phyloP scores from a whole-genome alignment of 805 yeast genomes.

The Candida qinlingensis region DNA sequence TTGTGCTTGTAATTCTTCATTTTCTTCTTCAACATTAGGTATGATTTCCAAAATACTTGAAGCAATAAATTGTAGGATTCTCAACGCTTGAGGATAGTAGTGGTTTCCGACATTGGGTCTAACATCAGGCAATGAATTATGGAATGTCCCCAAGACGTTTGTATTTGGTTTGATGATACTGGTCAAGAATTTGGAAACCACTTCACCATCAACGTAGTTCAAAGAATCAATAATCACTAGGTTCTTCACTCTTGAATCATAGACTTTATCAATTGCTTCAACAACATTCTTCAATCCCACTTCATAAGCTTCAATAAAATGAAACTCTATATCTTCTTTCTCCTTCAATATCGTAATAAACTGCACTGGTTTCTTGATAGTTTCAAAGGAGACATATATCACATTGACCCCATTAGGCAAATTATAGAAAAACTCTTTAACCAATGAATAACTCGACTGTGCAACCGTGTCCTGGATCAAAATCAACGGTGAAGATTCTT shows the following conservation, averaged over 20 bases:
- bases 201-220: constrained; percentile 45
- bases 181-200: constrained; percentile 46
- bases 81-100: constrained; percentile 48
- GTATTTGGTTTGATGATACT: constrained; percentile 41
- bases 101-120: constrained; percentile 12
- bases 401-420: constrained; percentile 31
- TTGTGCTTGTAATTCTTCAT: constrained; percentile 41
- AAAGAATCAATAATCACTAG: constrained; percentile 63
- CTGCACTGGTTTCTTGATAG: constrained; percentile 45
- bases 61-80: constrained; percentile 63
- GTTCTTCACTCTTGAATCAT: constrained; percentile 24
- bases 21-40: constrained; percentile 36
- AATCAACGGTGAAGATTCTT: constrained; percentile 71
- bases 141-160: constrained; percentile 43
- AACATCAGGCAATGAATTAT: constrained; percentile 36
- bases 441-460: constrained; percentile 57
- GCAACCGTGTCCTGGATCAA: constrained; percentile 63
- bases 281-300: constrained; percentile 23
- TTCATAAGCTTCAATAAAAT: constrained; percentile 41
- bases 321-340: constrained; percentile 14
- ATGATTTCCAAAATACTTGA: constrained; percentile 62
- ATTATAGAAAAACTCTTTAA: constrained; percentile 52
- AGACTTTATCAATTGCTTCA: constrained; percentile 15
- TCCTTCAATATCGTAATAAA: constrained; percentile 21
- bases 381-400: constrained; percentile 65